Evolutionary conservation across 257 asterid species (phyloP).

Genomic region (Solanum etuberosum): DNA sequence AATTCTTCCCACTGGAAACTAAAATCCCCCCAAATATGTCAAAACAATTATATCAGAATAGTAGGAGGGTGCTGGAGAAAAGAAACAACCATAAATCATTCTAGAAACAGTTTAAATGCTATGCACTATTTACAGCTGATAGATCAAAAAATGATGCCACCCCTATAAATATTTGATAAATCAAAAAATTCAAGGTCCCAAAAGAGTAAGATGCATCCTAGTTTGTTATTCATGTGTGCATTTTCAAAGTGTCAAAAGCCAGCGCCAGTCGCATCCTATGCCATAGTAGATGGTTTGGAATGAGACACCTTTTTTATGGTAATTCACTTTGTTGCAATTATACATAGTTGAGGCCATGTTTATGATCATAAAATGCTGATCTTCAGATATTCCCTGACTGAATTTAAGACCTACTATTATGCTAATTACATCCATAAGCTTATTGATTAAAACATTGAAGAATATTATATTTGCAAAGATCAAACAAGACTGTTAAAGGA

Average conservation of each 20-base stretch:
- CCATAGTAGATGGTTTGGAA: neutral
- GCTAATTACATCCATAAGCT: neutral
- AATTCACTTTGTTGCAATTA: neutral
- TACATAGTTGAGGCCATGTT: neutral
- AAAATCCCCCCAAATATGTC: neutral
- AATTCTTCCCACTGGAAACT: constrained; percentile 96
- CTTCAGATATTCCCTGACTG: neutral
- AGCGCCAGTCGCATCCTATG: neutral
- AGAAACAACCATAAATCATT: neutral
- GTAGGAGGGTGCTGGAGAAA: neutral
- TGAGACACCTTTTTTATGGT: neutral
- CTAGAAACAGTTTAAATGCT: neutral
- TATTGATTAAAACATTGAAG: neutral
- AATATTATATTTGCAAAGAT: neutral
- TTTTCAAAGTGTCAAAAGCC: neutral
- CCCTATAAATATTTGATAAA: neutral
- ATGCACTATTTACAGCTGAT: neutral
- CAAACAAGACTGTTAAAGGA: neutral
- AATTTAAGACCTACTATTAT: neutral
- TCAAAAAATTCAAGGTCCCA: neutral
- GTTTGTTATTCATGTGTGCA: neutral
- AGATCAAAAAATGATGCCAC: neutral
- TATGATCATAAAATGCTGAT: neutral
- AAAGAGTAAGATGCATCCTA: neutral
- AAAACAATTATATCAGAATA: neutral